Conservation (phyloP, 352 stramenopile species). For the Pythium phragmitis region DNA sequence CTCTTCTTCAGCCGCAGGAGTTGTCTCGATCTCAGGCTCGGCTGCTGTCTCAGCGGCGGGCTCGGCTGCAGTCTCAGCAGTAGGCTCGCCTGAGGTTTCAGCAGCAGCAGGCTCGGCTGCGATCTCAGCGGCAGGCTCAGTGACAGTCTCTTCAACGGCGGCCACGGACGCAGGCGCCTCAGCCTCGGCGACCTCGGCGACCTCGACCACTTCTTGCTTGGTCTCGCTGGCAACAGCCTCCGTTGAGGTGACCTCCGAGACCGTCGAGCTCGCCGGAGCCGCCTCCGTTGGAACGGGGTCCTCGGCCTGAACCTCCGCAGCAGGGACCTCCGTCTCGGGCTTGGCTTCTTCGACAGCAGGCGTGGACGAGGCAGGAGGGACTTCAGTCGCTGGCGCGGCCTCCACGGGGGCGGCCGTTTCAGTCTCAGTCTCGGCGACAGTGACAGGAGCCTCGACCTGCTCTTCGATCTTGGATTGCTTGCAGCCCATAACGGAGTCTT, state of each 20-base stretch:
- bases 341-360: slow-evolving; percentile 1
- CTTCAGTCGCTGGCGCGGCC: neutral
- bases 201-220: slow-evolving; percentile 20
- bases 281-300: slow-evolving; percentile 21
- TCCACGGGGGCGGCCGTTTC: slow-evolving; percentile 10
- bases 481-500: slow-evolving; percentile 51
- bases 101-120: neutral
- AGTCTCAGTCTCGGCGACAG: slow-evolving; percentile 1
- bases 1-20: slow-evolving; percentile 21
- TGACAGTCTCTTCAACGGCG: neutral
- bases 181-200: no score
- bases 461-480: slow-evolving; percentile 57
- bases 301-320: slow-evolving; percentile 24
- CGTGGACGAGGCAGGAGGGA: neutral
- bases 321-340: slow-evolving; percentile 11
- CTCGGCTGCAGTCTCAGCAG: slow-evolving; percentile 9
- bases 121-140: slow-evolving; percentile 3
- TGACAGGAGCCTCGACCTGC: slow-evolving; percentile 30
- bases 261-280: slow-evolving; percentile 3
- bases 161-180: no score
- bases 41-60: slow-evolving; percentile 9
- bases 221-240: slow-evolving; percentile 19
- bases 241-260: slow-evolving; percentile 12
- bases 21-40: slow-evolving; percentile 21
- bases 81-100: neutral